Evolutionary conservation across 2,329 filamentous ascomycete species (phyloP).

Genomic region (Lanzia echinophila): DNA sequence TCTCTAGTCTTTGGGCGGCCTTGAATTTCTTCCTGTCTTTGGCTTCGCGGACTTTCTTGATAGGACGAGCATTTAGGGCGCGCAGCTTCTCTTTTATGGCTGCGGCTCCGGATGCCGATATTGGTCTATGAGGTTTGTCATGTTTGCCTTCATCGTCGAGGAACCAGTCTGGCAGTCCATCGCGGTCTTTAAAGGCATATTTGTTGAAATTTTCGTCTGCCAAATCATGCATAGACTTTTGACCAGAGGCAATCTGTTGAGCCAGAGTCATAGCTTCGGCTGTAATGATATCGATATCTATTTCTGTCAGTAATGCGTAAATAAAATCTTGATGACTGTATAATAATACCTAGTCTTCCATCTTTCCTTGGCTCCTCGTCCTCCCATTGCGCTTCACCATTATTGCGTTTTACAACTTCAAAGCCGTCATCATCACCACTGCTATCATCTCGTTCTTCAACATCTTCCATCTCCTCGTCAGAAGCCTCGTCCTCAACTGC

Average conservation of each 20-base stretch:
- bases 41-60: constrained; percentile 98
- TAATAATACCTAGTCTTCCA: constrained; percentile 48
- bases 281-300: constrained; percentile 97
- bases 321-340: not conserved
- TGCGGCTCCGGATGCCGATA: constrained; percentile 78
- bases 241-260: constrained; percentile 80
- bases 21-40: constrained; percentile 97
- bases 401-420: constrained; percentile 51
- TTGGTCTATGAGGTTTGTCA: constrained; percentile 79
- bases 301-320: constrained; percentile 20
- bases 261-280: constrained; percentile 98
- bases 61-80: constrained; percentile 88
- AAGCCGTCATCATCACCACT: constrained; percentile 45
- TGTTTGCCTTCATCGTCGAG: constrained; percentile 84
- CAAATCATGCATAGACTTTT: constrained; percentile 71
- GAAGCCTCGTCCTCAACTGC: constrained; percentile 30
- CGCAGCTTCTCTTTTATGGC: constrained; percentile 94
- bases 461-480: constrained; percentile 19
- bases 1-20: constrained; percentile 83
- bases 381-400: constrained; percentile 55
- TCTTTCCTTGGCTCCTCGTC: constrained; percentile 56
- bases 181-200: constrained; percentile 80
- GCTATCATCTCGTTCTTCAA: constrained; percentile 13
- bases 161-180: constrained; percentile 96
- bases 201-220: constrained; percentile 93